These are phyloP conservation scores for Beauveria medogensis DNA, from an alignment of 2,329 filamentous ascomycete genomes.

Conservation along the genomic window DNA sequence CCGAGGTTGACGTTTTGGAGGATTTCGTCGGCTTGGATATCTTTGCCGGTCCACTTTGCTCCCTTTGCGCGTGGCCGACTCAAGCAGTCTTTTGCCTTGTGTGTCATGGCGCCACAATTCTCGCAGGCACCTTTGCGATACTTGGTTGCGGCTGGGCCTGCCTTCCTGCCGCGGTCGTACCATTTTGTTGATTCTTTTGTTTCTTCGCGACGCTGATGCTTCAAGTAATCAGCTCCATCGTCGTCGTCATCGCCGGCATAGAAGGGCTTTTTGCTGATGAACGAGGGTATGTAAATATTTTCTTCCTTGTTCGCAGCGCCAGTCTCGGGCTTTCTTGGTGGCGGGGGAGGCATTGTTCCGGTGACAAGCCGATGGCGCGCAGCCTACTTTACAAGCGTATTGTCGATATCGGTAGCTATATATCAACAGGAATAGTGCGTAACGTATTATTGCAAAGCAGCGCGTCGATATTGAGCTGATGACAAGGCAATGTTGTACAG, in stretches of 20 bases:
- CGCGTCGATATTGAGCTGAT: not conserved
- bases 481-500: not conserved
- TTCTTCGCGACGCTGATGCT: conserved; percentile 69
- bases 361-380: not conserved
- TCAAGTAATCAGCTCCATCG: conserved; percentile 78
- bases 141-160: conserved; percentile 84
- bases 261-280: conserved; percentile 97
- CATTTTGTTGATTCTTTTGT: conserved; percentile 71
- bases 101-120: conserved; percentile 95
- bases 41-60: conserved; percentile 82
- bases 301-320: conserved; percentile 63
- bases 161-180: conserved; percentile 84
- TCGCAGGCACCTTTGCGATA: conserved; percentile 97
- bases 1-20: conserved; percentile 79
- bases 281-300: conserved; percentile 96
- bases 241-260: conserved; percentile 77
- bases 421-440: not conserved
- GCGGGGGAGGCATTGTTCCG: conserved; percentile 19
- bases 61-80: conserved; percentile 81
- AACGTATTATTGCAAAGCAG: not conserved
- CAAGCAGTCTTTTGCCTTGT: conserved; percentile 90
- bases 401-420: not conserved
- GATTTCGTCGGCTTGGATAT: conserved; percentile 88
- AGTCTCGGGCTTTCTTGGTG: conserved; percentile 26
- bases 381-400: not conserved